Percentiles rank a stretch among this genome's conserved stretches.
These are phyloP conservation scores for Talaromyces sp. DNA, from an alignment of 2,329 filamentous ascomycete genomes.

Conservation along the genomic window DNA sequence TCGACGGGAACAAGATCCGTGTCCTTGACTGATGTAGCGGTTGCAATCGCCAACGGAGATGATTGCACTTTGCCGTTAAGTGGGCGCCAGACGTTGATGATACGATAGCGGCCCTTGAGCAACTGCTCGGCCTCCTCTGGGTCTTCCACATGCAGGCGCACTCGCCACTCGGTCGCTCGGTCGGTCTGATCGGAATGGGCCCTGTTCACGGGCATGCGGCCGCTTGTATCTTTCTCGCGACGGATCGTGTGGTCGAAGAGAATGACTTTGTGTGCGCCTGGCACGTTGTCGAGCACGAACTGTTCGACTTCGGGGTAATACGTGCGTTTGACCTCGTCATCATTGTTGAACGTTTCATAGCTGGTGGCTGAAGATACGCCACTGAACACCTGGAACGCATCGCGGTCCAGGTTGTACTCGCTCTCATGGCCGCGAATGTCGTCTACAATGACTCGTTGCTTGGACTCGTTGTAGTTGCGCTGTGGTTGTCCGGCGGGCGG, in stretches of 20 bases:
- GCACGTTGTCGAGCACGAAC: constrained; percentile 61
- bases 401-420: constrained; percentile 61
- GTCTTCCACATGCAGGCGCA: constrained; percentile 59
- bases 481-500: constrained; percentile 56
- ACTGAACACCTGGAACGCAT: constrained; percentile 66
- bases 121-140: constrained; percentile 59
- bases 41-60: constrained; percentile 53
- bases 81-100: constrained; percentile 83
- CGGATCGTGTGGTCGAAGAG: constrained; percentile 88
- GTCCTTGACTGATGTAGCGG: constrained; percentile 50
- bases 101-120: constrained; percentile 64
- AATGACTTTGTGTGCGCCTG: constrained; percentile 60
- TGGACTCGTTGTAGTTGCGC: constrained; percentile 55
- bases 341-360: constrained; percentile 55
- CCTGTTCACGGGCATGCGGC: constrained; percentile 62
- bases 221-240: constrained; percentile 47
- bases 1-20: constrained; percentile 65
- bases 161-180: constrained; percentile 59
- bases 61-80: constrained; percentile 54
- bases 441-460: constrained; percentile 53
- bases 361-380: constrained; percentile 51
- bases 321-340: constrained; percentile 60
- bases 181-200: constrained; percentile 83
- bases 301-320: constrained; percentile 84
- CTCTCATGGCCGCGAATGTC: constrained; percentile 69